These are phyloP conservation scores for Trichosporon asahii DNA, from an alignment of 1,284 basidiomycete genomes.

Conservation along the genomic window DNA sequence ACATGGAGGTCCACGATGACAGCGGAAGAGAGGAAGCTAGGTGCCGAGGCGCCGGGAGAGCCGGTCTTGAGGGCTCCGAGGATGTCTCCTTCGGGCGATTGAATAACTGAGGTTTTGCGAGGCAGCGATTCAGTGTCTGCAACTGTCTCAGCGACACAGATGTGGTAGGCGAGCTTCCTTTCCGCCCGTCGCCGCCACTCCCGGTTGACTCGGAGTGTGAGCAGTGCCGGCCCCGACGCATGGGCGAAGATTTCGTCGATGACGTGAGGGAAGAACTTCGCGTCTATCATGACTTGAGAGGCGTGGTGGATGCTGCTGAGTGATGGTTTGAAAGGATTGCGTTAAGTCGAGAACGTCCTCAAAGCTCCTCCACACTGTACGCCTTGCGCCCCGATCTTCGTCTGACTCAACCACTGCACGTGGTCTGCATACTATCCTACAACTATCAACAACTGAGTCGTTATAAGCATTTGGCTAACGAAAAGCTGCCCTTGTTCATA, in stretches of 20 bases:
- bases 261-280: constrained; percentile 16
- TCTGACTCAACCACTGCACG: not conserved
- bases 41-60: not conserved
- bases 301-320: too few relatives aligned
- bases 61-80: not conserved
- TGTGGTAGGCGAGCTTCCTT: not conserved
- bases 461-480: too few relatives aligned
- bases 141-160: not conserved
- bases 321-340: not conserved
- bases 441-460: not conserved
- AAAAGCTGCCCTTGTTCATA: not conserved
- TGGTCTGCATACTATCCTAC: not conserved
- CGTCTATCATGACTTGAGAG: constrained; percentile 13
- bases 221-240: constrained; percentile 1
- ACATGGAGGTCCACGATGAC: not conserved
- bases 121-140: not conserved
- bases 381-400: not conserved
- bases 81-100: not conserved
- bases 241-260: constrained; percentile 10
- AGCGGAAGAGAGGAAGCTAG: not conserved
- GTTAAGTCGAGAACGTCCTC: too few relatives aligned
- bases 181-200: not conserved
- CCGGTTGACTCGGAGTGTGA: constrained; percentile 7
- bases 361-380: too few relatives aligned
- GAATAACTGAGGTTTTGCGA: not conserved